Percentiles rank a stretch among this genome's conserved stretches.
These are phyloP conservation scores for Ustilago cynodontis DNA, from an alignment of 1,284 basidiomycete species.

Conservation along the genomic window DNA sequence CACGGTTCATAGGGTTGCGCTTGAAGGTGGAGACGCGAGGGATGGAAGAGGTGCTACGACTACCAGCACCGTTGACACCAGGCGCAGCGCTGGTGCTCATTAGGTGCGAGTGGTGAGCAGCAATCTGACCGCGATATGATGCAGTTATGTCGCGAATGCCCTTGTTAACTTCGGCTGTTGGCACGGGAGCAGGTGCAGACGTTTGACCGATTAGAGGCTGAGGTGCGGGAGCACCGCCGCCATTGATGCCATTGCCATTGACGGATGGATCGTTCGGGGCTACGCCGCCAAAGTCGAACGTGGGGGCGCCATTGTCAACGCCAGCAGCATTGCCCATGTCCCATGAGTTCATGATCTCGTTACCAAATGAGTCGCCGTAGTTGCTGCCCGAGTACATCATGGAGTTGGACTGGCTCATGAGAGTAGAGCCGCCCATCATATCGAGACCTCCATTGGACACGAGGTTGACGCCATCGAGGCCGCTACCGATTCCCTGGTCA, in stretches of 20 bases:
- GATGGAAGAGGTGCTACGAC: constrained; percentile 36
- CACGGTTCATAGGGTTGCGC: constrained; percentile 25
- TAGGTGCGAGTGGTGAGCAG: constrained; percentile 55
- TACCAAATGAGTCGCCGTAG: constrained; percentile 30
- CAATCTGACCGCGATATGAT: constrained; percentile 51
- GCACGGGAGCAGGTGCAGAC: background rate
- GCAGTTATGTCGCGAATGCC: constrained; percentile 21
- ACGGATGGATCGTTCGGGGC: background rate
- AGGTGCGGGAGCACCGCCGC: background rate
- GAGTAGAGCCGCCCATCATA: constrained; percentile 33
- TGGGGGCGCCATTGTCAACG: constrained; percentile 8
- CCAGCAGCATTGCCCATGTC: constrained; percentile 19
- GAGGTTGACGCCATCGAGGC: constrained; percentile 13
- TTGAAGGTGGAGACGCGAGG: constrained; percentile 49
- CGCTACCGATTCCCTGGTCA: constrained; percentile 31
- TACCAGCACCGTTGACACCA: constrained; percentile 16
- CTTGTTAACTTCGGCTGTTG: constrained; percentile 5
- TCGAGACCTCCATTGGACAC: constrained; percentile 24
- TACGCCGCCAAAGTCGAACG: constrained; percentile 24
- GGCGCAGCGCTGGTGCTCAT: constrained; percentile 34
- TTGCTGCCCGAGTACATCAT: constrained; percentile 37
- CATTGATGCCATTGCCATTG: background rate
- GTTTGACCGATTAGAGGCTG: background rate
- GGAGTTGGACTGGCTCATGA: constrained; percentile 48
- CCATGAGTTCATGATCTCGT: constrained; percentile 37